These are phyloP conservation scores for Scheffersomyces segobiensis DNA, from an alignment of 1,139 yeast genomes.

Conservation along the genomic window DNA sequence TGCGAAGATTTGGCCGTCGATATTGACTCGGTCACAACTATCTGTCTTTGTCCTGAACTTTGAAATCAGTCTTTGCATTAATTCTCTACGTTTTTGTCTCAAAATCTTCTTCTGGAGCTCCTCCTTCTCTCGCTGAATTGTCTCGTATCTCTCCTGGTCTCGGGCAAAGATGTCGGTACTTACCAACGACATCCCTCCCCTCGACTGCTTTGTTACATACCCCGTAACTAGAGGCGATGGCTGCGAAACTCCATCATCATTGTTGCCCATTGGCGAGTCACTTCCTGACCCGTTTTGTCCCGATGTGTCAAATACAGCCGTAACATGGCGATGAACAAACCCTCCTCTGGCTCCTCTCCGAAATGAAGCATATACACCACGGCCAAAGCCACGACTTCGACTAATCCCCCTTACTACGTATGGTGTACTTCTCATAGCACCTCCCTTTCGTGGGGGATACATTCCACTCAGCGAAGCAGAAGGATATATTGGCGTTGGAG, in stretches of 20 bases:
- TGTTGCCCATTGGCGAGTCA: background rate
- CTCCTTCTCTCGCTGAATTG: conserved; percentile 15
- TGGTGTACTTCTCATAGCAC: conserved; percentile 2
- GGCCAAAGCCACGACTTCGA: background rate
- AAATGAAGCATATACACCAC: conserved; percentile 10
- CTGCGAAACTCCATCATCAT: background rate
- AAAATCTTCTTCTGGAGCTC: conserved; percentile 16
- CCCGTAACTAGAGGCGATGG: background rate
- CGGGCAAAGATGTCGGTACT: conserved; percentile 33
- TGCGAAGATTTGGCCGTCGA: conserved; percentile 36
- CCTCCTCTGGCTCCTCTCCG: conserved; percentile 10
- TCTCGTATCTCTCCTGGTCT: conserved; percentile 21
- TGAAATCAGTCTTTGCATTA: conserved; percentile 16
- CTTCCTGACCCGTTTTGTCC: background rate
- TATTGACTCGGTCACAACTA: conserved; percentile 36
- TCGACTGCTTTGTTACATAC: conserved; percentile 26
- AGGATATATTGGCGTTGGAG: background rate
- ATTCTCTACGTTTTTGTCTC: conserved; percentile 12
- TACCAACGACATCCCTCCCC: conserved; percentile 39
- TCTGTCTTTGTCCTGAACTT: conserved; percentile 29
- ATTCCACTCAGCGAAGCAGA: background rate
- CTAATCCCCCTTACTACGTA: background rate
- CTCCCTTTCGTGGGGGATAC: conserved; percentile 3
- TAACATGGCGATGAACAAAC: conserved; percentile 23
- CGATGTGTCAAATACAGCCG: conserved; percentile 18